phyloP scores from a whole-genome alignment of 1,139 yeast genomes.

The Magnusiomyces clavatus region DNA sequence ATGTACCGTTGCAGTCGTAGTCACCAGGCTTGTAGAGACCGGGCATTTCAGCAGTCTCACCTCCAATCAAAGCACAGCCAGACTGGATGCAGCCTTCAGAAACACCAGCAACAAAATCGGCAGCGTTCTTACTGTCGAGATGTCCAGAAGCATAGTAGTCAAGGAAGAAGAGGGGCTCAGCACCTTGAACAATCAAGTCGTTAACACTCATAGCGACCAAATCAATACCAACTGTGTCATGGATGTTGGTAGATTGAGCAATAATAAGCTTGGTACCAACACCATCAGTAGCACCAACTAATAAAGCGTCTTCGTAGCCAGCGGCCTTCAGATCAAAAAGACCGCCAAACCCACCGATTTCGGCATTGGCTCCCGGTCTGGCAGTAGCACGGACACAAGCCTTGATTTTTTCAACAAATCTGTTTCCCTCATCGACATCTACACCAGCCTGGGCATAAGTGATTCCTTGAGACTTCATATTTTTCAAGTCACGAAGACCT shows the following conservation, averaged over 20 bases:
- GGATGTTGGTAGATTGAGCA: constrained; percentile 84
- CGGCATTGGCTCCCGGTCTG: constrained; percentile 95
- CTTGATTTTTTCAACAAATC: constrained; percentile 83
- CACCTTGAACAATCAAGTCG: constrained; percentile 97
- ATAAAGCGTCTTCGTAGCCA: constrained; percentile 71
- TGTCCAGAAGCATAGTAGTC: constrained; percentile 97
- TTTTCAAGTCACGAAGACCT: constrained; percentile 58
- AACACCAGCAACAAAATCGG: constrained; percentile 88
- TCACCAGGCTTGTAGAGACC: constrained; percentile 95
- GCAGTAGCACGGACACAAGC: constrained; percentile 88
- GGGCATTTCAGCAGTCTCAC: constrained; percentile 99
- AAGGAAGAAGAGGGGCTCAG: constrained; percentile 90
- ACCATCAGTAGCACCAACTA: constrained; percentile 98
- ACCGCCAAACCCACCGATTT: constrained; percentile 98
- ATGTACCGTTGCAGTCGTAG: constrained; percentile 97
- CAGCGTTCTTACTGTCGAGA: constrained; percentile 74
- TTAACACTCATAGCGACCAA: constrained; percentile 98
- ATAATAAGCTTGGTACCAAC: constrained; percentile 95
- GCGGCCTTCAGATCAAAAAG: constrained; percentile 83
- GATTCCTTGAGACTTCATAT: constrained; percentile 28
- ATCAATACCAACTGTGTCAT: constrained; percentile 96
- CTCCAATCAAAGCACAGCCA: constrained; percentile 97
- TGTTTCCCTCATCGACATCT: constrained; percentile 90
- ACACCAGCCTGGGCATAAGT: constrained; percentile 96
- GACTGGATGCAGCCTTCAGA: constrained; percentile 94